Conservation (phyloP, 1,284 basidiomycete genomes). For the Cutaneotrichosporon cyanovorans region DNA sequence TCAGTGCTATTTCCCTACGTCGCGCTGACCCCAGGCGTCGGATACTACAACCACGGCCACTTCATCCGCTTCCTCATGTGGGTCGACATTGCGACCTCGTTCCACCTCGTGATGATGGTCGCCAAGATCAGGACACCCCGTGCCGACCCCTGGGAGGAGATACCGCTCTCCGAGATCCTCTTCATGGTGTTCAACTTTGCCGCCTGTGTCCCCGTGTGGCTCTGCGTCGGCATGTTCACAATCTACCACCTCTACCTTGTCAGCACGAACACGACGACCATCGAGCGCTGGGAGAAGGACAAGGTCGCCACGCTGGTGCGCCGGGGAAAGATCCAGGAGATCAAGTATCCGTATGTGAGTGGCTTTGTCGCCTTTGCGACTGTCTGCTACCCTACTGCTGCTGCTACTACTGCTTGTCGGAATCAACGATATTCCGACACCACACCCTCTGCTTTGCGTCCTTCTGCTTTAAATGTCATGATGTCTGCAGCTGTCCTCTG, state of each 20-base stretch:
- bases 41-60: conserved; percentile 79
- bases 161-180: conserved; percentile 62
- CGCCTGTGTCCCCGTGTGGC: conserved; percentile 71
- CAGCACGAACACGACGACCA: conserved; percentile 82
- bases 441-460: too few relatives aligned
- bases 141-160: conserved; percentile 53
- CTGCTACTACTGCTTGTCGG: too few relatives aligned
- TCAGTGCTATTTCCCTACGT: neutral
- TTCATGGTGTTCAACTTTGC: conserved; percentile 84
- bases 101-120: conserved; percentile 72
- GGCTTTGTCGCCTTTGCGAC: neutral
- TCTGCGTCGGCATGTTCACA: conserved; percentile 82
- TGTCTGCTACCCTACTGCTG: too few relatives aligned
- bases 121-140: conserved; percentile 55
- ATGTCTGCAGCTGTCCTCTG: too few relatives aligned
- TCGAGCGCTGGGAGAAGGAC: conserved; percentile 97
- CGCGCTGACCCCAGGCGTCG: conserved; percentile 59
- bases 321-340: conserved; percentile 74
- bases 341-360: conserved; percentile 88
- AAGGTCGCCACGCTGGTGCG: conserved; percentile 77
- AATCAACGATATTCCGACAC: too few relatives aligned
- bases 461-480: too few relatives aligned
- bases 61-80: conserved; percentile 88
- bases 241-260: conserved; percentile 81
- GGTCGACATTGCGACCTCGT: conserved; percentile 67